phyloP scores from a whole-genome alignment of 2,329 filamentous ascomycete genomes.

The Dactylellina parvicollis region DNA sequence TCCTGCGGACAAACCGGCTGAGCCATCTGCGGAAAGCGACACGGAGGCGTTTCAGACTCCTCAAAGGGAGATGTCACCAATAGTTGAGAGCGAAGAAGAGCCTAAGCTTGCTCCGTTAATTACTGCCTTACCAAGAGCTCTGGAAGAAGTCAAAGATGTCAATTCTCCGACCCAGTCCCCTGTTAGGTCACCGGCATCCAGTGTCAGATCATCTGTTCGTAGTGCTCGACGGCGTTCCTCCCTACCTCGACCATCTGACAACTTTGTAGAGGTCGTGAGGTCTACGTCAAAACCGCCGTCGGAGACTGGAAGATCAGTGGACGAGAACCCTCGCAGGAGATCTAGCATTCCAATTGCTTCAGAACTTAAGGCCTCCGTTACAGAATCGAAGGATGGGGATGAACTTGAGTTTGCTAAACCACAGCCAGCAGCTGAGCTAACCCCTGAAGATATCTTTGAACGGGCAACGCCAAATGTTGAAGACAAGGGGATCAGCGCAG shows the following conservation, averaged over 20 bases:
- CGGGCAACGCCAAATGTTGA: not conserved
- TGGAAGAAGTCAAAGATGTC: not conserved
- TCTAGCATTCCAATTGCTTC: constrained; percentile 19
- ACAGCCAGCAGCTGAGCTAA: not conserved
- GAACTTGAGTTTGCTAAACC: not conserved
- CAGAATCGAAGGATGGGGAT: not conserved
- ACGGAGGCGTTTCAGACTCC: constrained; percentile 25
- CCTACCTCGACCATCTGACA: not conserved
- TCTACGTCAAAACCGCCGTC: constrained; percentile 7
- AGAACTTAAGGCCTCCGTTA: not conserved
- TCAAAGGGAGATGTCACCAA: constrained; percentile 10
- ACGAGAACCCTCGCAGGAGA: constrained; percentile 4
- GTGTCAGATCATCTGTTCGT: not conserved
- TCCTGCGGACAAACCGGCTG: constrained; percentile 5
- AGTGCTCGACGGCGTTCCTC: constrained; percentile 9
- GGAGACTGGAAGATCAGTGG: not conserved
- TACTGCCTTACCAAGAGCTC: not conserved
- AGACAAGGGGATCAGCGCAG: not conserved
- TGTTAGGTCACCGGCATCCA: not conserved
- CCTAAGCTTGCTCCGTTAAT: not conserved
- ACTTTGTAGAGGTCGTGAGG: not conserved
- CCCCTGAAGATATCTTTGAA: not conserved
- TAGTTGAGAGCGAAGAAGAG: constrained; percentile 1
- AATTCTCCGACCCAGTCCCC: constrained; percentile 12
- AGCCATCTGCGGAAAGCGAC: constrained; percentile 22